phyloP scores from a whole-genome alignment of 2,329 filamentous ascomycete species.

The Hymenoscyphus occultus region DNA sequence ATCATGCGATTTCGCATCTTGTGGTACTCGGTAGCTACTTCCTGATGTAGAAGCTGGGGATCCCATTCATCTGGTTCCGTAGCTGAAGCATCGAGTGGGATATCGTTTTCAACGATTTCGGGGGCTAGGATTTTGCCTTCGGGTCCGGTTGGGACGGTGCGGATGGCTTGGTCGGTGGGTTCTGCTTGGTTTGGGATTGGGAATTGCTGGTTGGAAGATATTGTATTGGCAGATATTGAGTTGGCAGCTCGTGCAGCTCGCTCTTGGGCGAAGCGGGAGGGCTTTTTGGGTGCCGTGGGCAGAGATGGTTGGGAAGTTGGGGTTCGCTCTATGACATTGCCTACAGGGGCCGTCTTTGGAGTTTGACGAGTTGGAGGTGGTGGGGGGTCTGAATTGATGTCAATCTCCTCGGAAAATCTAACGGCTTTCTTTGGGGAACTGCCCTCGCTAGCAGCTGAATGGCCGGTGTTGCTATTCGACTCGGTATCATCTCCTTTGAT shows the following conservation, averaged over 20 bases:
- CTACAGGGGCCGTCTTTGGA: slow-evolving; percentile 40
- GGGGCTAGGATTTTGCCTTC: slow-evolving; percentile 55
- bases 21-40: slow-evolving; percentile 81
- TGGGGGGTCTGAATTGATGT: slow-evolving; percentile 54
- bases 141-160: slow-evolving; percentile 36
- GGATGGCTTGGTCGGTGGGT: slow-evolving; percentile 20
- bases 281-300: slow-evolving; percentile 35
- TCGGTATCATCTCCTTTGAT: slow-evolving; percentile 39
- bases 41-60: slow-evolving; percentile 66
- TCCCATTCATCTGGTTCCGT: slow-evolving; percentile 66
- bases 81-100: slow-evolving; percentile 32
- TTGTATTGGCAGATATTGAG: slow-evolving; percentile 21
- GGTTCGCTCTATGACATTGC: slow-evolving; percentile 44
- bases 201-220: slow-evolving; percentile 27
- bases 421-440: slow-evolving; percentile 61
- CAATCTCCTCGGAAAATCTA: slow-evolving; percentile 72
- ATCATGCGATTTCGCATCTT: slow-evolving; percentile 79
- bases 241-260: slow-evolving; percentile 17
- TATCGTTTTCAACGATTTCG: slow-evolving; percentile 54
- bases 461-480: background rate
- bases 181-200: slow-evolving; percentile 31
- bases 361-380: slow-evolving; percentile 22
- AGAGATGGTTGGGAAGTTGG: slow-evolving; percentile 24
- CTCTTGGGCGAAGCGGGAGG: slow-evolving; percentile 26
- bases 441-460: slow-evolving; percentile 14